Conservation (phyloP, 2,329 filamentous ascomycete species). For the Exophiala dermatitidis region DNA sequence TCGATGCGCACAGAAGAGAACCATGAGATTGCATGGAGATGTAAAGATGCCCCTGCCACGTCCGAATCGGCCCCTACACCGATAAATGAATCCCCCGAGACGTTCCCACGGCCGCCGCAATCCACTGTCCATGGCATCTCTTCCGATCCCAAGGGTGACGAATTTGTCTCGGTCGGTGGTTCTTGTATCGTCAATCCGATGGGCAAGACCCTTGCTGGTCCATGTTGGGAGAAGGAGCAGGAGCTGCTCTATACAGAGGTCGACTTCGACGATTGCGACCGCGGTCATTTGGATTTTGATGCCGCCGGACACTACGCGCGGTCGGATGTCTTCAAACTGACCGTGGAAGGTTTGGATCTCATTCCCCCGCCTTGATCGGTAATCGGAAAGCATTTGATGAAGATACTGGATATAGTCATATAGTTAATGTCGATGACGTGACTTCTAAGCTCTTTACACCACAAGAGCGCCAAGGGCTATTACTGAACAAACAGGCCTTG, state of each 20-base stretch:
- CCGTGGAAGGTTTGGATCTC: constrained; percentile 54
- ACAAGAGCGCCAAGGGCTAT: neutral
- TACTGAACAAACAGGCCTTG: neutral
- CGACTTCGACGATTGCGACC: constrained; percentile 80
- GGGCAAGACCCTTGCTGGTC: constrained; percentile 71
- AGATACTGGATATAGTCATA: neutral
- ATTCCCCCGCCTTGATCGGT: constrained; percentile 47
- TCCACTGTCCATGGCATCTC: neutral
- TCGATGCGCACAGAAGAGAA: constrained; percentile 35
- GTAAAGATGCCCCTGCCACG: constrained; percentile 18
- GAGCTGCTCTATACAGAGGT: constrained; percentile 64
- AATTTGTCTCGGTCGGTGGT: constrained; percentile 65
- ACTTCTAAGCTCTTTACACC: too few relatives aligned
- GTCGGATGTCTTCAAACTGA: constrained; percentile 56
- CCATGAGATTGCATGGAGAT: constrained; percentile 44
- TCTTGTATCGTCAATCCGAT: constrained; percentile 73
- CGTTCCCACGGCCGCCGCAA: neutral
- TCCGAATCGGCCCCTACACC: neutral
- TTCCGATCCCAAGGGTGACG: constrained; percentile 20
- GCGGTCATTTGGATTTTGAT: constrained; percentile 75
- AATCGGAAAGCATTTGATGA: too few relatives aligned
- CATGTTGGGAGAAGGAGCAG: constrained; percentile 71
- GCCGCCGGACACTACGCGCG: constrained; percentile 79
- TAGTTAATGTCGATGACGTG: too few relatives aligned
- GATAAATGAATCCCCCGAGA: constrained; percentile 14